Evolutionary conservation across 2,329 filamentous ascomycete genomes (phyloP).

Genomic region (Pseudomassariella vexata): DNA sequence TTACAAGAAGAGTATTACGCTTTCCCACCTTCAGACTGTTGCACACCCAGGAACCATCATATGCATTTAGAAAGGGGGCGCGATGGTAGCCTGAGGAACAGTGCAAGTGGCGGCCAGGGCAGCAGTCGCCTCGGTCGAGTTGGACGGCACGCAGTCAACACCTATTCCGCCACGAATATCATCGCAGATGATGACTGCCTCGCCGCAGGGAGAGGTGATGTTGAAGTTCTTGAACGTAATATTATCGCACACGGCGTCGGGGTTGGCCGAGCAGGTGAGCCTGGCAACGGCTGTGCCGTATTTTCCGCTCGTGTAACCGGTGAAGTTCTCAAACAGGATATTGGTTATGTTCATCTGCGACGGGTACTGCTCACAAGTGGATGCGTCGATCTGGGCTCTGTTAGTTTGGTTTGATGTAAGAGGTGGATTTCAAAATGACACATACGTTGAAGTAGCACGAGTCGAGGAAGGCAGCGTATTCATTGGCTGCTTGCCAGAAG

Average conservation of each 20-base stretch:
- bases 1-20: no score
- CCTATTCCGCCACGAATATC: slow-evolving; percentile 30
- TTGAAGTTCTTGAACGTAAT: slow-evolving; percentile 51
- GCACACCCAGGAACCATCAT: no score
- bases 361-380: slow-evolving; percentile 46
- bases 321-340: slow-evolving; percentile 53
- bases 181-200: slow-evolving; percentile 44
- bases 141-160: slow-evolving; percentile 7
- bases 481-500: slow-evolving; percentile 53
- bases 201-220: slow-evolving; percentile 42
- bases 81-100: slow-evolving; percentile 6
- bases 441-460: slow-evolving; percentile 58
- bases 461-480: slow-evolving; percentile 52
- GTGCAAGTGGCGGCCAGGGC: slow-evolving; percentile 6
- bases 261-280: slow-evolving; percentile 47
- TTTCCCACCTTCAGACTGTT: no score
- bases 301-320: slow-evolving; percentile 49
- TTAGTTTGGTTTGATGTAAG: no score
- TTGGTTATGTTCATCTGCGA: slow-evolving; percentile 54
- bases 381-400: slow-evolving; percentile 29
- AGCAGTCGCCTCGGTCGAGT: slow-evolving; percentile 5
- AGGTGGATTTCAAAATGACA: no score
- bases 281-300: slow-evolving; percentile 48
- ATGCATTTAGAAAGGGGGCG: no score
- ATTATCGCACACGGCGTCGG: slow-evolving; percentile 47